These are phyloP conservation scores for Globisporangium alternatum DNA, from an alignment of 352 stramenopile genomes.

Conservation along the genomic window DNA sequence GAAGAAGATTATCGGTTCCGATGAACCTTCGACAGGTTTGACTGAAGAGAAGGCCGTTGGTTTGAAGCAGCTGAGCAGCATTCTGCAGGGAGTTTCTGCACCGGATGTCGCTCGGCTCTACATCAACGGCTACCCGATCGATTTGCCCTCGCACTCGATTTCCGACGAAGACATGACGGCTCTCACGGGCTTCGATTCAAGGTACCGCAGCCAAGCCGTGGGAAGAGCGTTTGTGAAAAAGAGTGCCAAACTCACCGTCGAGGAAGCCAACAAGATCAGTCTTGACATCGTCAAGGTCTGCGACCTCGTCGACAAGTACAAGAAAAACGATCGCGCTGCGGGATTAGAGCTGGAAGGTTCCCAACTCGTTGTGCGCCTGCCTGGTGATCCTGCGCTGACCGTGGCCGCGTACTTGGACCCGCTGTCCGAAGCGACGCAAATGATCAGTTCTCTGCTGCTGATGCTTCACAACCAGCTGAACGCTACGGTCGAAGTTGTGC, in stretches of 20 bases:
- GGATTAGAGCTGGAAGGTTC: constrained; percentile 34
- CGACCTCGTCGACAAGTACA: constrained; percentile 75
- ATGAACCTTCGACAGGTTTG: not conserved
- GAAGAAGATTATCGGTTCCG: constrained; percentile 20
- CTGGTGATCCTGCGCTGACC: constrained; percentile 47
- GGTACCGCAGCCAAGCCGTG: constrained; percentile 64
- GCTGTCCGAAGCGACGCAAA: constrained; percentile 85
- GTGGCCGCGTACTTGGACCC: constrained; percentile 89
- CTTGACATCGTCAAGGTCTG: constrained; percentile 75
- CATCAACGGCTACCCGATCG: constrained; percentile 69
- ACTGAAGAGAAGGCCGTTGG: constrained; percentile 21
- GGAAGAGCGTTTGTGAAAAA: constrained; percentile 72
- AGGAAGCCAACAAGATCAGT: constrained; percentile 59
- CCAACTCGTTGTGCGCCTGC: constrained; percentile 33
- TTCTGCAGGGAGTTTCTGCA: constrained; percentile 37
- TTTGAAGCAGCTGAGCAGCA: constrained; percentile 38
- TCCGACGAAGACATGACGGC: constrained; percentile 60
- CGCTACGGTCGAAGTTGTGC: constrained; percentile 62
- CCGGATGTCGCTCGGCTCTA: constrained; percentile 45
- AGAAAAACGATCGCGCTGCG: constrained; percentile 41
- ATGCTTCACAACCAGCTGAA: constrained; percentile 77
- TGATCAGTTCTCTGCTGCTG: constrained; percentile 83
- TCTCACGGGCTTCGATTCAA: constrained; percentile 67
- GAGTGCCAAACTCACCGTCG: constrained; percentile 36
- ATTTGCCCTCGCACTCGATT: constrained; percentile 47